Conservation (phyloP, 2,329 filamentous ascomycete genomes). For the Hymenoscyphus fructigenus region DNA sequence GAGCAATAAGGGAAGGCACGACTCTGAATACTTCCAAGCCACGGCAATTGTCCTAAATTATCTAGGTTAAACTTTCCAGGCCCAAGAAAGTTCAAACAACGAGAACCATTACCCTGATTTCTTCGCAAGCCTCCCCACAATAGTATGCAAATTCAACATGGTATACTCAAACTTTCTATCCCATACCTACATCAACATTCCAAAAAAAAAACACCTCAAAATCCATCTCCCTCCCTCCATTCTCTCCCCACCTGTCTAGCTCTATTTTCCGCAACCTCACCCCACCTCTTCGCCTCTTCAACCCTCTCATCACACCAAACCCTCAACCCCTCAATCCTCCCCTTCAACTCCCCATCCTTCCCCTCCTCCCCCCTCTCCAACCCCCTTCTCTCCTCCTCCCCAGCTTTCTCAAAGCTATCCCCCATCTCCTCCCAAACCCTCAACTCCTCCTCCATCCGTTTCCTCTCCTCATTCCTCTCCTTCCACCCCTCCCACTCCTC, state of each 20-base stretch:
- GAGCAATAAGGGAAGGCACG: too few relatives aligned
- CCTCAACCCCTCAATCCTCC: slow-evolving; percentile 18
- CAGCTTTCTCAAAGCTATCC: slow-evolving; percentile 3
- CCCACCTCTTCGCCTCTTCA: slow-evolving; percentile 24
- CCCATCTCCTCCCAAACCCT: slow-evolving; percentile 9
- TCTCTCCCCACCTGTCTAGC: slow-evolving; percentile 26
- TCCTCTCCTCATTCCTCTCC: slow-evolving; percentile 10
- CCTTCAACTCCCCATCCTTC: slow-evolving; percentile 17
- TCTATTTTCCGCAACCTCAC: slow-evolving; percentile 25
- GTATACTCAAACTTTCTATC: too few relatives aligned
- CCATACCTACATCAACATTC: too few relatives aligned
- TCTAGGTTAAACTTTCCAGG: too few relatives aligned
- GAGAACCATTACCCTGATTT: too few relatives aligned
- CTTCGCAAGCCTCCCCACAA: too few relatives aligned
- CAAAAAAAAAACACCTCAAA: slow-evolving; percentile 13
- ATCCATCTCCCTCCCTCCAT: slow-evolving; percentile 28
- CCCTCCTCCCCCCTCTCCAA: slow-evolving; percentile 18
- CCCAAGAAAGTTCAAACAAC: too few relatives aligned
- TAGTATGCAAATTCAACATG: too few relatives aligned
- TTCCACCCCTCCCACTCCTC: slow-evolving; percentile 25
- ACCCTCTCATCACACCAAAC: slow-evolving; percentile 20
- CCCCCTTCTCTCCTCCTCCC: slow-evolving; percentile 8
- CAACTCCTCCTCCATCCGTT: slow-evolving; percentile 17
- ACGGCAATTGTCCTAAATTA: too few relatives aligned
- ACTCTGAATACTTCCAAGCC: too few relatives aligned